Evolutionary conservation across 2,329 filamentous ascomycete species (phyloP), one percentile per base, ranked within the genome.

Genomic region (Exophiala xenobiotica): DNA sequence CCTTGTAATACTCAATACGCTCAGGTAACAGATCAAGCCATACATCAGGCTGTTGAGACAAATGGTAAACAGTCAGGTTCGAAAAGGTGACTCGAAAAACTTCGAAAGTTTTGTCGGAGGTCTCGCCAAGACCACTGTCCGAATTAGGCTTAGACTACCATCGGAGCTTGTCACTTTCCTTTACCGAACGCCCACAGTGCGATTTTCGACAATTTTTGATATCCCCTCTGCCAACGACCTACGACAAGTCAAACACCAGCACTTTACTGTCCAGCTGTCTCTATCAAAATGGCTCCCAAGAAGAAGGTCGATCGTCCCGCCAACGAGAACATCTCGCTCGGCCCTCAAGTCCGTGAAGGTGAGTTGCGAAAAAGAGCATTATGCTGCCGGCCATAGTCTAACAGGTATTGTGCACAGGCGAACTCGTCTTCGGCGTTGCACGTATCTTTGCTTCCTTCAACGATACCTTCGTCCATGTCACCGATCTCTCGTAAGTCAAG

Each of bases 301-400:
- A 91, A 92, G 82, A 85, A 86, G 76, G 78, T 83, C 70, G 82
- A 86, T 74, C 85, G 88, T 70, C 82, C 83, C 68, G 85, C 77
- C 63, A 77, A 92, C 81, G 93, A 97, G 86, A 99, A 99, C 81
- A 93, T 99, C 82, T 91, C 88, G 78, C 85, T 97, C 70, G 93
- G 93, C 70, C 93, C 93, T 74, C 89, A 96, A 77, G 88, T 91
- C 80, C 87, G 91, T 74, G 92, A 96, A 83, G 91, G 90, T 92
- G 75, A 72, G 83, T 72, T 63, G 63, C 35, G 41, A 40, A 55
- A 6, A 33, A 24, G 12, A 18, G 20, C 5, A 14, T 41, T 23
- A 2, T 16, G 12, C 38, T 23, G 27, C 23, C 38, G 7, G 3
- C 12, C 14, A 42, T 26, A 33, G 6, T 27, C 49, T 63, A 48